Conservation (phyloP, 75 land plant species). For the Chamaecyparis obtusa region DNA sequence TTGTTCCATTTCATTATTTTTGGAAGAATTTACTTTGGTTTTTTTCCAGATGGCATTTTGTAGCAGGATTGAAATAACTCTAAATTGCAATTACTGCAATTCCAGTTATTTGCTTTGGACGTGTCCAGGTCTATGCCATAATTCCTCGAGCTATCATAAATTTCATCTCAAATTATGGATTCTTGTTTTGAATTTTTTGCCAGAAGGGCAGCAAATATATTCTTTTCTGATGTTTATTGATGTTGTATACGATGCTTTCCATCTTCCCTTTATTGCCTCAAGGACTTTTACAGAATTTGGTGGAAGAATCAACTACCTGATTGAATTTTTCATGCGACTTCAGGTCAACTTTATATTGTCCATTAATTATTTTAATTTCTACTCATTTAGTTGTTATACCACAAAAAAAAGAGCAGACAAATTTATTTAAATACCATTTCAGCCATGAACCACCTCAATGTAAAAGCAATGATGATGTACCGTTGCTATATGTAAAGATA, state of each 20-base stretch:
- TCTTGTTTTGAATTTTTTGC: background rate
- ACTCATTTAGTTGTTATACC: background rate
- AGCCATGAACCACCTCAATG: background rate
- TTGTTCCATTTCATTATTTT: background rate
- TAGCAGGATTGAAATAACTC: background rate
- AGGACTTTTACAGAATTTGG: background rate
- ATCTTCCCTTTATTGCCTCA: background rate
- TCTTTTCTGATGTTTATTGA: background rate
- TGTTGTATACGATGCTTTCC: background rate
- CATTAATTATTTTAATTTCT: too few species aligned
- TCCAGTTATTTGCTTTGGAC: slow-evolving; percentile 10
- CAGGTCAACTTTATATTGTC: background rate
- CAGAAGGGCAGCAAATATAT: background rate
- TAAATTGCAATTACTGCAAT: background rate
- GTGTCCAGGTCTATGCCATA: background rate
- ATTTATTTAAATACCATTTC: background rate
- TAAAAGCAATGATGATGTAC: background rate
- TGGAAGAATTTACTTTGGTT: background rate
- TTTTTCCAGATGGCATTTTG: background rate
- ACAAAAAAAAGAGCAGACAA: background rate
- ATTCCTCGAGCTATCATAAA: slow-evolving; percentile 3
- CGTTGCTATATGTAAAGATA: background rate
- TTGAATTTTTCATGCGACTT: background rate
- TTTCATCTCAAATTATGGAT: background rate
- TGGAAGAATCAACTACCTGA: background rate